Percentiles rank a stretch among this genome's conserved stretches.
Conservation (phyloP, 495 filamentous ascomycete genomes). For the Tuber aestivum region DNA sequence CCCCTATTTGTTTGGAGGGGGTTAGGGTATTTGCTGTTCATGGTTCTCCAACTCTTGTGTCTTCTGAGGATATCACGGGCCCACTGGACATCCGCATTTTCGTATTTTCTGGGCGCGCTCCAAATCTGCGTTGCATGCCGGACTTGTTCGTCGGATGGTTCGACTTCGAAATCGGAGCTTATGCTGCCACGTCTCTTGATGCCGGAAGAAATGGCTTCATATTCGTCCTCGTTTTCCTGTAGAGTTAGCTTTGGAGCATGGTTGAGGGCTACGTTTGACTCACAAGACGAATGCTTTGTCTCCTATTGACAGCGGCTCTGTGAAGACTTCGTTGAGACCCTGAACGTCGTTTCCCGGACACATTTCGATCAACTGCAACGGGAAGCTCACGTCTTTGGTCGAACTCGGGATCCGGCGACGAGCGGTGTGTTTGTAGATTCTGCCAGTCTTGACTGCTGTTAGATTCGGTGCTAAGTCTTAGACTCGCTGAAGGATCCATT, state of each 20-base stretch:
- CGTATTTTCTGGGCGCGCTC: conserved; percentile 5
- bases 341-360: background rate
- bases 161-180: conserved; percentile 27
- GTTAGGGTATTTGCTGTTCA: conserved; percentile 16
- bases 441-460: background rate
- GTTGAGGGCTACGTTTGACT: background rate
- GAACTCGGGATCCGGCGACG: background rate
- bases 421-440: background rate
- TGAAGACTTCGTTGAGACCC: background rate
- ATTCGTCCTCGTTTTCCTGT: conserved; percentile 26
- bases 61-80: conserved; percentile 21
- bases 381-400: background rate
- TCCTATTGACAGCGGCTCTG: background rate
- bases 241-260: background rate
- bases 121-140: conserved; percentile 22
- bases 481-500: background rate
- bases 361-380: background rate
- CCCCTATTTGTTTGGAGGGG: conserved; percentile 10
- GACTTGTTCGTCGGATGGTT: conserved; percentile 28
- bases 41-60: conserved; percentile 19
- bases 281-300: background rate
- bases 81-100: conserved; percentile 27
- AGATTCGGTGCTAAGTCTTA: background rate
- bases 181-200: conserved; percentile 26
- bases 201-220: conserved; percentile 16